Conservation (phyloP, 2,329 filamentous ascomycete species). For the Pseudodiploospora longispora region DNA sequence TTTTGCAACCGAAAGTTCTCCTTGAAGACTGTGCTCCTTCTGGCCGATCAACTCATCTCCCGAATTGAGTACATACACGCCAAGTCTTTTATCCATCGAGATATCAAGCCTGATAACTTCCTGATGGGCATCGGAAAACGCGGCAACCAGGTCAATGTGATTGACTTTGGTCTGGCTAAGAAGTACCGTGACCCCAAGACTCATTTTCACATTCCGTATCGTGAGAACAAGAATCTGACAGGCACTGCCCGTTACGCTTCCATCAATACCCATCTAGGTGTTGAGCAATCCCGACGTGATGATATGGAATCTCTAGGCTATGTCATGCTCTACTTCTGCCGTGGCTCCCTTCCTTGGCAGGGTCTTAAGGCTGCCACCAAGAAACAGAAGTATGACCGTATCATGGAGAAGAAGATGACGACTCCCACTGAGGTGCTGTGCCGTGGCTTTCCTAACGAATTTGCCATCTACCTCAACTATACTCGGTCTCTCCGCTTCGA, state of each 20-base stretch:
- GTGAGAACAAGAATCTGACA: constrained; percentile 99
- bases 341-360: constrained; percentile 97
- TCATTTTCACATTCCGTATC: constrained; percentile 98
- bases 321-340: constrained; percentile 99
- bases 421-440: constrained; percentile 97
- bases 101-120: constrained; percentile 99
- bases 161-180: constrained; percentile 98
- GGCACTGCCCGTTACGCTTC: constrained; percentile 97
- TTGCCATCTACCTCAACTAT: constrained; percentile 99
- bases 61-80: constrained; percentile 99
- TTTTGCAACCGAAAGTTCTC: constrained; percentile 99
- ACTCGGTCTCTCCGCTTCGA: constrained; percentile 97
- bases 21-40: constrained; percentile 90
- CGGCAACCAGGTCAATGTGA: constrained; percentile 98
- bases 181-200: constrained; percentile 99
- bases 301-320: constrained; percentile 99
- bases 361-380: constrained; percentile 96
- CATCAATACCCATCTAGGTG: constrained; percentile 97
- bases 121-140: constrained; percentile 98
- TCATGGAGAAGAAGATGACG: constrained; percentile 99
- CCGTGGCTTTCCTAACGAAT: constrained; percentile 98
- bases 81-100: constrained; percentile 98
- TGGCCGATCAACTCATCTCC: constrained; percentile 97
- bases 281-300: constrained; percentile 97
- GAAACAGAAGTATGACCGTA: constrained; percentile 99